Conservation (phyloP, 495 filamentous ascomycete genomes). For the Pseudomonodictys pantanalensis region DNA sequence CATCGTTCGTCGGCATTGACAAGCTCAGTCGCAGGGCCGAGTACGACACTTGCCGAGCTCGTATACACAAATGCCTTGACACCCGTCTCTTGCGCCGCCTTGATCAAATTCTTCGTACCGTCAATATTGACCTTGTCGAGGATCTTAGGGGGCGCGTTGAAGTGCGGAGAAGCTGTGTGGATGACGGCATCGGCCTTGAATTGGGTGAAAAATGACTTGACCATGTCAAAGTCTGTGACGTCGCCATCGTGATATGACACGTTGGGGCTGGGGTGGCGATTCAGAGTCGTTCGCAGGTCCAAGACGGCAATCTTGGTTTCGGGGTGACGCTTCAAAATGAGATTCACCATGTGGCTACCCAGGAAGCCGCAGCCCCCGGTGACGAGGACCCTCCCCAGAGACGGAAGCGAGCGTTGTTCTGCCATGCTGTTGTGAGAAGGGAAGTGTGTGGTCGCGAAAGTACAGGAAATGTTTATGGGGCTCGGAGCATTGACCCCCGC, state of each 20-base stretch:
- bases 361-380: conserved; percentile 56
- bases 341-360: conserved; percentile 52
- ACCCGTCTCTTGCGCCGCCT: conserved; percentile 67
- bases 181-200: conserved; percentile 85
- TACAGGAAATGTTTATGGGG: neutral
- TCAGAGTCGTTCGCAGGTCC: conserved; percentile 74
- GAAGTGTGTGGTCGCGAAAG: neutral
- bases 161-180: conserved; percentile 67
- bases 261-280: conserved; percentile 60
- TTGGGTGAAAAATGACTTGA: conserved; percentile 64
- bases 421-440: conserved; percentile 7
- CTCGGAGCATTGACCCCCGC: neutral
- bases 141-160: conserved; percentile 47
- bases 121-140: conserved; percentile 89
- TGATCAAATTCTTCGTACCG: conserved; percentile 75
- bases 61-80: conserved; percentile 96
- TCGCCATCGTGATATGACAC: conserved; percentile 82
- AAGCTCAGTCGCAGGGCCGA: conserved; percentile 75
- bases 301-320: conserved; percentile 70
- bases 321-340: conserved; percentile 47
- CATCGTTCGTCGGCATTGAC: conserved; percentile 87
- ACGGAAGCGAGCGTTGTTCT: neutral
- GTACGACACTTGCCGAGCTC: conserved; percentile 78
- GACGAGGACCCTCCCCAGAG: conserved; percentile 48
- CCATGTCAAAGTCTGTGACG: conserved; percentile 68